phyloP scores from a whole-genome alignment of 2,329 filamentous ascomycete genomes.

The Penicillium sp. region DNA sequence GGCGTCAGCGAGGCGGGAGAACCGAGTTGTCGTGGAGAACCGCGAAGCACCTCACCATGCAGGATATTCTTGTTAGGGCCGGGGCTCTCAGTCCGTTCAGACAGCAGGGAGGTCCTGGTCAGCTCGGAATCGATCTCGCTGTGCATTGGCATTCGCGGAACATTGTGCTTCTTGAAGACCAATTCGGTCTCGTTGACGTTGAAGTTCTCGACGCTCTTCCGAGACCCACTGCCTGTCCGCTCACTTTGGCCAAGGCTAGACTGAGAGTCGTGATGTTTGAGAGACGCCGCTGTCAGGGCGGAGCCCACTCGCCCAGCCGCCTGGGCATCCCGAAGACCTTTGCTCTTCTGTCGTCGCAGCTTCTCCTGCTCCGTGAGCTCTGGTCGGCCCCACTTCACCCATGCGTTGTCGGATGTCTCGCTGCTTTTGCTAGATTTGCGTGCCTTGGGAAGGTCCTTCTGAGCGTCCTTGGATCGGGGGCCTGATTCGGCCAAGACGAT shows the following conservation, averaged over 20 bases:
- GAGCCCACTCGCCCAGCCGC: constrained; percentile 58
- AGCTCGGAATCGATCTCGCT: constrained; percentile 86
- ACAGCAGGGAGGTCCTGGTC: constrained; percentile 83
- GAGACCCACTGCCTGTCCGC: constrained; percentile 38
- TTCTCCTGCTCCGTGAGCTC: constrained; percentile 55
- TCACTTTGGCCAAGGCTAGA: constrained; percentile 54
- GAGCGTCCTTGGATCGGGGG: constrained; percentile 50
- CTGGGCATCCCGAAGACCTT: constrained; percentile 57
- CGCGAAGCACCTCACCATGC: constrained; percentile 65
- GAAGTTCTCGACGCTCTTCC: constrained; percentile 46
- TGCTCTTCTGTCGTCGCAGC: constrained; percentile 56
- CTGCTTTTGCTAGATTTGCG: constrained; percentile 55
- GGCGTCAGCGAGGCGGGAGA: constrained; percentile 66
- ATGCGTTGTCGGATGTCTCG: constrained; percentile 49
- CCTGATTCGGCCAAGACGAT: constrained; percentile 57
- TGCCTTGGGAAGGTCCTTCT: constrained; percentile 42
- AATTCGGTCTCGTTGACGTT: constrained; percentile 55
- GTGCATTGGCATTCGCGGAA: constrained; percentile 83
- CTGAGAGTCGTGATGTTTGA: constrained; percentile 66
- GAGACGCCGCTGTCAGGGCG: constrained; percentile 62
- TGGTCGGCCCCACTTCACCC: constrained; percentile 49
- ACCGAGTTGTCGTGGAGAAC: constrained; percentile 52
- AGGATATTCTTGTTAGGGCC: constrained; percentile 65
- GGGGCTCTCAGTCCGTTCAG: constrained; percentile 74
- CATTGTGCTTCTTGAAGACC: constrained; percentile 56